These are phyloP conservation scores for Hypomyces rosellus DNA, from an alignment of 2,329 filamentous ascomycete genomes.

Conservation along the genomic window DNA sequence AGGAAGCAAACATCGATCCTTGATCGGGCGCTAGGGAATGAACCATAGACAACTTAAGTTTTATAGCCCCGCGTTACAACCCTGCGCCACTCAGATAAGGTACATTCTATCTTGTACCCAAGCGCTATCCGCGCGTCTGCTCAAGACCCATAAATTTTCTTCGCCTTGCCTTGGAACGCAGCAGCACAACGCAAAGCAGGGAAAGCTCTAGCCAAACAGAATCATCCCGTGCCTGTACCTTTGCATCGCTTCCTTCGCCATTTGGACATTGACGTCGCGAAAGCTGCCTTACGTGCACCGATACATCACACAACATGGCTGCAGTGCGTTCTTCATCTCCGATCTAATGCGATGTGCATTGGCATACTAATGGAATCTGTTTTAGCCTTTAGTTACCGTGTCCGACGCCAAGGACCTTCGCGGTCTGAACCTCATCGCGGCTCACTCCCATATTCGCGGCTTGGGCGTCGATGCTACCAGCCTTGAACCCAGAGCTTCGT, in stretches of 20 bases:
- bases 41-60: too few species aligned
- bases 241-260: conserved; percentile 3
- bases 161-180: background rate
- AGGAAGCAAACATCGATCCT: too few species aligned
- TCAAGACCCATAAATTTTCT: conserved; percentile 8
- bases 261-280: background rate
- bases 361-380: background rate
- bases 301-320: conserved; percentile 37
- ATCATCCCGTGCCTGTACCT: background rate
- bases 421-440: conserved; percentile 93
- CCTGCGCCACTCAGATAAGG: too few species aligned
- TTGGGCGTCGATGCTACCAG: conserved; percentile 89
- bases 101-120: background rate
- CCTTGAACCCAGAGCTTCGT: conserved; percentile 75
- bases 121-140: conserved; percentile 10
- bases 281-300: conserved; percentile 1
- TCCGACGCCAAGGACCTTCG: conserved; percentile 94
- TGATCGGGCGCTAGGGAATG: too few species aligned
- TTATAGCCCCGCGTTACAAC: too few species aligned
- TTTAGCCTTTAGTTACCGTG: conserved; percentile 64
- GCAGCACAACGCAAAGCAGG: too few species aligned
- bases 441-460: conserved; percentile 95
- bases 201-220: background rate
- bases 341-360: background rate
- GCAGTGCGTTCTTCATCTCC: conserved; percentile 38